A percentile compares a stretch with the other conserved stretches of the same genome.
These are phyloP conservation scores for Tolypocladium album DNA, from an alignment of 2,329 filamentous ascomycete genomes.

Conservation along the genomic window DNA sequence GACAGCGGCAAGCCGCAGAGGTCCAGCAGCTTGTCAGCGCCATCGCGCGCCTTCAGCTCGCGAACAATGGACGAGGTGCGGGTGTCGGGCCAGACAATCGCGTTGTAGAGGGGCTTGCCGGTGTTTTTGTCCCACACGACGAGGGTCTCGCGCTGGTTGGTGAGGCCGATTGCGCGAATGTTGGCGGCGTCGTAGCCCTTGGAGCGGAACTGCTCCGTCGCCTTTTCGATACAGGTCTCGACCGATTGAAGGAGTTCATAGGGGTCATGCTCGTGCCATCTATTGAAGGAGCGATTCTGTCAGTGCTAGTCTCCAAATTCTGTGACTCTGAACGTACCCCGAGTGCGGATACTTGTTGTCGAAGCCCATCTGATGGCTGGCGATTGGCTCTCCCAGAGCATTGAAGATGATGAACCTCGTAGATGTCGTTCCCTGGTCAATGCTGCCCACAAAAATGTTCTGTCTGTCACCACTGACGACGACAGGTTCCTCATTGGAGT, in stretches of 20 bases:
- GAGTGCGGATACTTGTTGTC: slow-evolving; percentile 74
- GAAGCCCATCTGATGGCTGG: slow-evolving; percentile 79
- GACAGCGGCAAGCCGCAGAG: slow-evolving; percentile 75
- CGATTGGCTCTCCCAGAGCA: slow-evolving; percentile 63
- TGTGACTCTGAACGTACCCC: slow-evolving; percentile 43
- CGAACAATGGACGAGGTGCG: slow-evolving; percentile 62
- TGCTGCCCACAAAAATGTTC: slow-evolving; percentile 68
- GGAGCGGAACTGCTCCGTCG: slow-evolving; percentile 59
- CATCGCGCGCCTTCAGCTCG: slow-evolving; percentile 58
- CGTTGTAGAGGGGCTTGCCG: slow-evolving; percentile 71
- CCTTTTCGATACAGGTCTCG: slow-evolving; percentile 68
- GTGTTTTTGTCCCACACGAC: slow-evolving; percentile 76
- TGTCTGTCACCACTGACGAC: background rate
- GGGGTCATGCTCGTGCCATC: slow-evolving; percentile 87
- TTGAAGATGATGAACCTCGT: slow-evolving; percentile 88
- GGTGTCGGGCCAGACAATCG: slow-evolving; percentile 86
- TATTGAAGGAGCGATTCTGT: slow-evolving; percentile 20
- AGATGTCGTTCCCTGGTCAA: slow-evolving; percentile 86
- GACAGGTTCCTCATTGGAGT: background rate
- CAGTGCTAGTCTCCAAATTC: slow-evolving; percentile 19
- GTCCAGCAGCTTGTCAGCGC: slow-evolving; percentile 57
- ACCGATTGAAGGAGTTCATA: slow-evolving; percentile 65
- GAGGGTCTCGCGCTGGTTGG: slow-evolving; percentile 83
- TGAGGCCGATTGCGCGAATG: slow-evolving; percentile 74
- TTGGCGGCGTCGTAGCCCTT: slow-evolving; percentile 55